A percentile compares a stretch with the other conserved stretches of the same genome.
Conservation (phyloP, 768 basidiomycete species). For the Trichaptum fuscoviolaceum region DNA sequence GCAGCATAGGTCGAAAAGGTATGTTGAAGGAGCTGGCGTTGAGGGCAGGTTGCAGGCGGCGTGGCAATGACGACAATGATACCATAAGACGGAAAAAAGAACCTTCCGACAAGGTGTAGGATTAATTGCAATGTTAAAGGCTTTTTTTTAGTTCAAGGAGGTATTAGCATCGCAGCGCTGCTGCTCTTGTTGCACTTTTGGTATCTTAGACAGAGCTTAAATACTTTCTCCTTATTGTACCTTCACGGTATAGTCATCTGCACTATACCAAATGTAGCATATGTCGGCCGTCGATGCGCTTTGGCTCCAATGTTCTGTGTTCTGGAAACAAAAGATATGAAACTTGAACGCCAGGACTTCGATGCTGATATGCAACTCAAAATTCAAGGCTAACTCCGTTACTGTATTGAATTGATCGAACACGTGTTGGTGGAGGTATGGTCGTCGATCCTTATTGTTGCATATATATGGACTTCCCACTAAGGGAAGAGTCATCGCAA, state of each 20-base stretch:
- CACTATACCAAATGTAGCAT: not conserved
- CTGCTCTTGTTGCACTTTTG: not conserved
- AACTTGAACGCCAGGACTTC: not conserved
- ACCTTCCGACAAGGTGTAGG: not conserved
- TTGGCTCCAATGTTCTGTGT: not conserved
- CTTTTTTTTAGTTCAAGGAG: not conserved
- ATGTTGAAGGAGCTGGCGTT: slow-evolving; percentile 8
- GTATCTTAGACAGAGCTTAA: not conserved
- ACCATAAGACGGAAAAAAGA: not conserved
- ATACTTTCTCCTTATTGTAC: not conserved
- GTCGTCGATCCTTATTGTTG: not conserved
- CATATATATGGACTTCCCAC: not conserved
- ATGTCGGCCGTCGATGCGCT: not conserved
- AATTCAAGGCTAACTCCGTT: not conserved
- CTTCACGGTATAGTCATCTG: not conserved
- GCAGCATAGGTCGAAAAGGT: slow-evolving; percentile 18
- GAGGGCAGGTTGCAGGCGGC: not conserved
- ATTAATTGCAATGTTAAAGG: not conserved
- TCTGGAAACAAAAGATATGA: not conserved
- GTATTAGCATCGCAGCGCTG: not conserved
- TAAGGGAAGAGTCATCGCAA: slow-evolving; percentile 1
- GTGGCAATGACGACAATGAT: not conserved
- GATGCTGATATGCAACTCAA: not conserved
- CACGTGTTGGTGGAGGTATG: not conserved
- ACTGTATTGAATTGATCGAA: not conserved